Conservation (phyloP, 2,329 filamentous ascomycete species). For the Scedosporium apiospermum region DNA sequence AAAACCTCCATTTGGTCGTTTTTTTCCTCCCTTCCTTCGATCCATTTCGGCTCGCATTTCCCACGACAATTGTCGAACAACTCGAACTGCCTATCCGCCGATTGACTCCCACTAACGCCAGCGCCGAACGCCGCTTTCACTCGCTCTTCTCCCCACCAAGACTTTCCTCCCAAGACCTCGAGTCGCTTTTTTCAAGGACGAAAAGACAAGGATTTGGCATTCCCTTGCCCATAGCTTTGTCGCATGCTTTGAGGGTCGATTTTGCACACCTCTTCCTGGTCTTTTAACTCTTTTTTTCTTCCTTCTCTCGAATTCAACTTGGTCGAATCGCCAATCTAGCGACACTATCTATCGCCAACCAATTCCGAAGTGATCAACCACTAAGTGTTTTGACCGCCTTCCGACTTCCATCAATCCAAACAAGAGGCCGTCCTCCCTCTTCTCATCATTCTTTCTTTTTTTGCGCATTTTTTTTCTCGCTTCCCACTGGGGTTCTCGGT, state of each 20-base stretch:
- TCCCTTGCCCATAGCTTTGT: neutral
- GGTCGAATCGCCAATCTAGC: neutral
- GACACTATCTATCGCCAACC: neutral
- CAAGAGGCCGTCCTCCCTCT: constrained; percentile 2
- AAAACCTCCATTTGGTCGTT: neutral
- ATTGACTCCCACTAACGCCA: neutral
- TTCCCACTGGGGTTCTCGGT: neutral
- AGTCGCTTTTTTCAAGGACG: neutral
- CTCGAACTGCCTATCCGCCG: neutral
- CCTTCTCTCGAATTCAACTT: neutral
- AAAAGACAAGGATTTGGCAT: neutral
- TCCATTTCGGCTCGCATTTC: neutral
- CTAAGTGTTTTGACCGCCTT: neutral
- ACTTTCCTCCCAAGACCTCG: neutral
- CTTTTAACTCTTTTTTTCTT: neutral
- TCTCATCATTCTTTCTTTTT: neutral
- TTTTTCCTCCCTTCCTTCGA: neutral
- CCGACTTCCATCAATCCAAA: neutral
- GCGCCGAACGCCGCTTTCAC: neutral
- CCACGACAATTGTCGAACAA: neutral
- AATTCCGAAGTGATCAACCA: neutral
- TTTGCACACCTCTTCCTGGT: neutral
- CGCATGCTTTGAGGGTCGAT: neutral
- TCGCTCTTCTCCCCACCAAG: neutral
- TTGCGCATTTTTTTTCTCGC: neutral